Base-by-base conservation (phyloP, 2,329 filamentous ascomycete species). In the Apiospora phragmitis region DNA sequence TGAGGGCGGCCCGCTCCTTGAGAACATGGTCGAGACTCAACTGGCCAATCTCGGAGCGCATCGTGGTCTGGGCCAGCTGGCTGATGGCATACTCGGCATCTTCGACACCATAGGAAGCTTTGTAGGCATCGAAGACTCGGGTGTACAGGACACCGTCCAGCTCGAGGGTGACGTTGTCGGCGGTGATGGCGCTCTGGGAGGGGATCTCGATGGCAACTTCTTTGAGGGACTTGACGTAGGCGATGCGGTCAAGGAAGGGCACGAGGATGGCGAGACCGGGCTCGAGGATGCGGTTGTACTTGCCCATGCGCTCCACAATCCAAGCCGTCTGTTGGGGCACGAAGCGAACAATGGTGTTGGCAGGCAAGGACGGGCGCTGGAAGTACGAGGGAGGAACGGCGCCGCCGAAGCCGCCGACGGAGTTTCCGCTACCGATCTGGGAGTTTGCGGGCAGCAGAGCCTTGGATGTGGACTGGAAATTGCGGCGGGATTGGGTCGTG, bases 281-380 rank as follows among this genome's bases (percentile, higher is more conserved):
- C 77, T 98, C 90, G 68, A 99, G 86, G 78, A 99, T 98, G 72
- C 95, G 90, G 84, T 94, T 92, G 85, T 97, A 99, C 83, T 95
- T 96, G 78, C 96, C 96, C 96, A 99, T 99, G 79, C 96, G 95
- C 89, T 99, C 96, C 70, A 99, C 96, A 71, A 99, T 95, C 96
- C 96, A 99, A 81, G 96, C 96, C 77, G 95, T 98, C 86, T 99
- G 96, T 84, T 99, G 96, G n/a, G 96, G 96, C 55, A 99, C 96
- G 83, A 98, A 99, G 72, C 95, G 94, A 77, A 99, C 87, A 73
- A 99, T 87, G 4, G 96, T 99, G 84, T 99, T 99, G 76, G 95
- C 93, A 38, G 96, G 96, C 68, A 98, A 87, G 29, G 88, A 86
- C 16, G 87, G 85, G 74, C 88, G 88, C 79, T 93, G 92, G 82